Evolutionary conservation across 331 rosid species (phyloP).

Genomic region (Telfairia occidentalis): DNA sequence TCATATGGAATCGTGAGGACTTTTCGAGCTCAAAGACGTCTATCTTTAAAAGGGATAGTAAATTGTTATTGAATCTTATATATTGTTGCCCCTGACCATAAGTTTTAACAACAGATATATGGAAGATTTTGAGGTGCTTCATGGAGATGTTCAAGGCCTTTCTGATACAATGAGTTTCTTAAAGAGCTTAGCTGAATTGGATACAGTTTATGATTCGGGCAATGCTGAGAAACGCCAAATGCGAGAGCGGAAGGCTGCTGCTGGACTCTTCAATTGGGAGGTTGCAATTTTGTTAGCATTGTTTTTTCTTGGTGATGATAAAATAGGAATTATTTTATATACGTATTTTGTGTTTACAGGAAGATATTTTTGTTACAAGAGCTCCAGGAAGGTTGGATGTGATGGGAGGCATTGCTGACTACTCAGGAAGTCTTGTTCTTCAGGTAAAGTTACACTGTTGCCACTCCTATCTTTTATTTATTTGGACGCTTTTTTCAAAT

Average conservation of each 20-base stretch:
- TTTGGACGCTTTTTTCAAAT: not conserved
- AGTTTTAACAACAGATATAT: slow-evolving; percentile 29
- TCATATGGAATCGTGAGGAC: slow-evolving; percentile 43
- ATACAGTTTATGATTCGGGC: slow-evolving; percentile 18
- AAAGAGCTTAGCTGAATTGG: slow-evolving; percentile 57
- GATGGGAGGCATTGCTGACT: slow-evolving; percentile 98
- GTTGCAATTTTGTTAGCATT: slow-evolving; percentile 26
- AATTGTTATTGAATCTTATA: not conserved
- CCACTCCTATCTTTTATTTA: not conserved
- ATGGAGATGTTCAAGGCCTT: slow-evolving; percentile 80
- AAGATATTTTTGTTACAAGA: slow-evolving; percentile 79
- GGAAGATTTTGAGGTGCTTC: slow-evolving; percentile 78
- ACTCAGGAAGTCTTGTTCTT: slow-evolving; percentile 96
- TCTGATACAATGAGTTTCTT: slow-evolving; percentile 69
- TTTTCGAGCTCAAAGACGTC: not conserved
- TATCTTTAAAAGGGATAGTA: not conserved
- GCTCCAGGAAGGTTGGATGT: slow-evolving; percentile 98
- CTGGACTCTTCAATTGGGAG: slow-evolving; percentile 86
- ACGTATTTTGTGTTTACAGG: slow-evolving; percentile 32
- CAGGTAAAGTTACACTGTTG: slow-evolving; percentile 37
- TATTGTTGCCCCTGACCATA: slow-evolving; percentile 2
- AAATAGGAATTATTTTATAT: not conserved
- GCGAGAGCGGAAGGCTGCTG: slow-evolving; percentile 93
- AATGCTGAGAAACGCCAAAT: slow-evolving; percentile 35
- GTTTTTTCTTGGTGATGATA: not conserved